Conservation (phyloP, 2,329 filamentous ascomycete species). For the Arthrobotrys entomopaga region DNA sequence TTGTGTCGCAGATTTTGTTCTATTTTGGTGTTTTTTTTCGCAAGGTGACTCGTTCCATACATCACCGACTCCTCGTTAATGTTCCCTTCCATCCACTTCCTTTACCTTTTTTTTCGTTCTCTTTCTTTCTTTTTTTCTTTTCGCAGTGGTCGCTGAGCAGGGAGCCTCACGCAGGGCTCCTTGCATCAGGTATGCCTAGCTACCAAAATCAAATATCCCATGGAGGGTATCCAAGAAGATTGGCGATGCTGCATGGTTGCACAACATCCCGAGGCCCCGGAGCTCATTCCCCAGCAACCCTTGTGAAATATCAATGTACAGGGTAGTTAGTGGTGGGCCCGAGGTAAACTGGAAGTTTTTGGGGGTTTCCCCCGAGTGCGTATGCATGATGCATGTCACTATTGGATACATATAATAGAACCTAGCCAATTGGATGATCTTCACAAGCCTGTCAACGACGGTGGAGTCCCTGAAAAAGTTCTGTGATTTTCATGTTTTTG, state of each 20-base stretch:
- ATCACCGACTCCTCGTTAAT: slow-evolving; percentile 16
- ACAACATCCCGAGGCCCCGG: slow-evolving; percentile 53
- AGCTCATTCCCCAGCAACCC: slow-evolving; percentile 16
- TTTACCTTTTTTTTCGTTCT: slow-evolving; percentile 9
- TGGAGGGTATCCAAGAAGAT: slow-evolving; percentile 13
- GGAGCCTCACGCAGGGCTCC: neutral
- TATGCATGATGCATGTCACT: slow-evolving; percentile 1
- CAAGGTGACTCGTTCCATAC: slow-evolving; percentile 2
- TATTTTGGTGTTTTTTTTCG: neutral
- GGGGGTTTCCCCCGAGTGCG: slow-evolving; percentile 22
- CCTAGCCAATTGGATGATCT: slow-evolving; percentile 18
- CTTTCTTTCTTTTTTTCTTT: too few relatives aligned
- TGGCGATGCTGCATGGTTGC: slow-evolving; percentile 41
- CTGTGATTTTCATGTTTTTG: neutral
- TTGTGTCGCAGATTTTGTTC: neutral
- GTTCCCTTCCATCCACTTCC: neutral
- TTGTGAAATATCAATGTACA: slow-evolving; percentile 1
- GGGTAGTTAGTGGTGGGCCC: slow-evolving; percentile 16
- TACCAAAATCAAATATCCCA: neutral
- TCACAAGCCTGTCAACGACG: slow-evolving; percentile 20
- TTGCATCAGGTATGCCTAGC: neutral
- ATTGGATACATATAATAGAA: slow-evolving; percentile 15
- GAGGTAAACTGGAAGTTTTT: slow-evolving; percentile 21
- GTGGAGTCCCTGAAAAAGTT: slow-evolving; percentile 16
- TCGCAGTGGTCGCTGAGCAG: neutral